These are phyloP conservation scores for Fusarium pseudocircinatum DNA, from an alignment of 2,329 filamentous ascomycete species.

Conservation along the genomic window DNA sequence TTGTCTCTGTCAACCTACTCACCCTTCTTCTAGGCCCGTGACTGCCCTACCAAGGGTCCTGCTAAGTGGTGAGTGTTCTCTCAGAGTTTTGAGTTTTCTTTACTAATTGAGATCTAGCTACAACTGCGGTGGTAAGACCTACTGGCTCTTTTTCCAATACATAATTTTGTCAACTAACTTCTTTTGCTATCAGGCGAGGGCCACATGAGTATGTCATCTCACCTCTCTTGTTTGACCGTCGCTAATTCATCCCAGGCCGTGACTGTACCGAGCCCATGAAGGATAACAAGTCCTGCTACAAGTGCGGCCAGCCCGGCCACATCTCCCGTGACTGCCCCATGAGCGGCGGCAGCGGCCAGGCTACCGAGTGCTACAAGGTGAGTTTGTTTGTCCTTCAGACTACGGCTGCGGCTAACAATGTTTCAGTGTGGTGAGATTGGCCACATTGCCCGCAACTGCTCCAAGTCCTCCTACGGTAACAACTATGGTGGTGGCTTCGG, in stretches of 20 bases:
- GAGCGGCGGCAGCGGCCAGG: conserved; percentile 57
- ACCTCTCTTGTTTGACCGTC: background rate
- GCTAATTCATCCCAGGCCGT: conserved; percentile 67
- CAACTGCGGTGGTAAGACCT: conserved; percentile 78
- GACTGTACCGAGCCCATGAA: conserved; percentile 91
- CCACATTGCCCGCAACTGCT: conserved; percentile 94
- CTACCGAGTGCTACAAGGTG: conserved; percentile 90
- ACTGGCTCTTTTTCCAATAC: background rate
- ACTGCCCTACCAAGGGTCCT: conserved; percentile 85
- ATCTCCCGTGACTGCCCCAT: conserved; percentile 87
- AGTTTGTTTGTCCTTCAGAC: conserved; percentile 1
- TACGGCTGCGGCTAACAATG: conserved; percentile 7
- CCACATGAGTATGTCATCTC: conserved; percentile 77
- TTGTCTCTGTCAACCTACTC: background rate
- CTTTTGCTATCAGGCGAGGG: conserved; percentile 62
- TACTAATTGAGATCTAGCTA: conserved; percentile 63
- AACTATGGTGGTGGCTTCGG: conserved; percentile 59
- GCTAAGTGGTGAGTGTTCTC: conserved; percentile 75
- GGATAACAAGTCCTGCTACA: conserved; percentile 82
- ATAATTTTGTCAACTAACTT: conserved; percentile 37
- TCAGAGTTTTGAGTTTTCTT: background rate
- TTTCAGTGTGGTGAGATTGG: conserved; percentile 86
- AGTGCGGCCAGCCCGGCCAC: conserved; percentile 85
- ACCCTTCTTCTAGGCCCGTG: conserved; percentile 69
- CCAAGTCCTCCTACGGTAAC: conserved; percentile 68